A percentile compares a stretch with the other conserved stretches of the same genome.
Evolutionary conservation across 2,329 filamentous ascomycete species (phyloP).

Genomic region (Geosmithia putterillii): DNA sequence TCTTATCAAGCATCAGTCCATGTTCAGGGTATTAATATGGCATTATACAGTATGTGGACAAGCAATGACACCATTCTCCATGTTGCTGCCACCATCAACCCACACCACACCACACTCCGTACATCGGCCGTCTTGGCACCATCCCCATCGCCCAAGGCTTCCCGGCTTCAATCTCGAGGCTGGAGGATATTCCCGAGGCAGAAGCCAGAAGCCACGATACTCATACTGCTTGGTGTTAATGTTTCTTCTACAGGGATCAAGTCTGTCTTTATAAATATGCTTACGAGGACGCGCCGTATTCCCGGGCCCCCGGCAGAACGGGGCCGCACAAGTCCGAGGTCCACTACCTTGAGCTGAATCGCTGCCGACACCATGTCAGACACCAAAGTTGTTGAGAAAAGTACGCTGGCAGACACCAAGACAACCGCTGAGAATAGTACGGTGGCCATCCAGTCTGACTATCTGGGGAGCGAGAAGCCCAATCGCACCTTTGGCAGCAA

Average conservation of each 20-base stretch:
- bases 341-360: neutral
- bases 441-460: neutral
- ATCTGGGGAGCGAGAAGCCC: neutral
- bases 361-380: neutral
- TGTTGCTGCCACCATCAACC: neutral
- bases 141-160: neutral
- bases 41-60: neutral
- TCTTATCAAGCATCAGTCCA: neutral
- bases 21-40: neutral
- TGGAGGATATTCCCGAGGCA: neutral
- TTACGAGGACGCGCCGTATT: no score
- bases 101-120: neutral
- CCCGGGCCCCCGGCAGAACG: no score
- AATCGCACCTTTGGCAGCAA: neutral
- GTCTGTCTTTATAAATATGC: no score
- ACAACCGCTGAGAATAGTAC: neutral
- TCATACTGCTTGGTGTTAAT: no score
- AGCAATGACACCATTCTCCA: neutral
- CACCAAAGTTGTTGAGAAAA: no score
- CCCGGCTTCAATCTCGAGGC: neutral
- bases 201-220: no score
- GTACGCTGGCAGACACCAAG: neutral
- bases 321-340: no score
- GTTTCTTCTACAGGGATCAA: no score
- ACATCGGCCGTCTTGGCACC: neutral